These are phyloP conservation scores for Arabidopsis hybrid DNA, from an alignment of 441 rosid genomes.

Conservation along the genomic window DNA sequence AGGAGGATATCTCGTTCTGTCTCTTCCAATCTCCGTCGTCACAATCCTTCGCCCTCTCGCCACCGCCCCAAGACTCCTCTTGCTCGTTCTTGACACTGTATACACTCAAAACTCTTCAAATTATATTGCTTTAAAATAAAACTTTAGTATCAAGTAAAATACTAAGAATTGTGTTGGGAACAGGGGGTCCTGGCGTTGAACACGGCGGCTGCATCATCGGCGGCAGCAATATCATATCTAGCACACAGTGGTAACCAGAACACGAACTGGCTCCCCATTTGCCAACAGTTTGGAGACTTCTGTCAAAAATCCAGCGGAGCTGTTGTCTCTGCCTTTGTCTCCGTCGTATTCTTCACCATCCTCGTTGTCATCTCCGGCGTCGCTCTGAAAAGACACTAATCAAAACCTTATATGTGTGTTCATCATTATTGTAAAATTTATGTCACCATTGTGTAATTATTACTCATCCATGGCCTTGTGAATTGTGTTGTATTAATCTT, in stretches of 20 bases:
- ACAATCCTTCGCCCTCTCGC: conserved; percentile 69
- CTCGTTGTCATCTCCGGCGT: conserved; percentile 64
- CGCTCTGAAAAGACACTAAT: conserved; percentile 53
- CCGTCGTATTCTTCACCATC: conserved; percentile 51
- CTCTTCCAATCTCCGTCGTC: conserved; percentile 79
- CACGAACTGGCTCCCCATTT: conserved; percentile 82
- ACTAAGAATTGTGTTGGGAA: background rate
- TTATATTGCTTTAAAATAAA: background rate
- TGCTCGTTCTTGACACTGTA: conserved; percentile 73
- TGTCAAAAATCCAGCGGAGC: conserved; percentile 81
- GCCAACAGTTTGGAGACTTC: conserved; percentile 81
- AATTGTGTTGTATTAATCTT: conserved; percentile 6
- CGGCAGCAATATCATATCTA: conserved; percentile 74
- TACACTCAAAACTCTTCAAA: conserved; percentile 19
- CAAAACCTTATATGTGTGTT: background rate
- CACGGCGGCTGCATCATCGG: conserved; percentile 66
- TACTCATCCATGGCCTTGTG: conserved; percentile 22
- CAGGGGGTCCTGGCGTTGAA: conserved; percentile 59
- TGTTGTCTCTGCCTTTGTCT: conserved; percentile 67
- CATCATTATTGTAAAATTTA: background rate
- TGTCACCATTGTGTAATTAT: conserved; percentile 25
- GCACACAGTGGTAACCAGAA: conserved; percentile 82
- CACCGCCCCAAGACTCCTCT: conserved; percentile 62
- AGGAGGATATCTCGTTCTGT: conserved; percentile 66
- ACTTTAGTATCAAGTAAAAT: background rate